Conservation (phyloP, 768 basidiomycete genomes). For the Leucogyrophana mollusca region DNA sequence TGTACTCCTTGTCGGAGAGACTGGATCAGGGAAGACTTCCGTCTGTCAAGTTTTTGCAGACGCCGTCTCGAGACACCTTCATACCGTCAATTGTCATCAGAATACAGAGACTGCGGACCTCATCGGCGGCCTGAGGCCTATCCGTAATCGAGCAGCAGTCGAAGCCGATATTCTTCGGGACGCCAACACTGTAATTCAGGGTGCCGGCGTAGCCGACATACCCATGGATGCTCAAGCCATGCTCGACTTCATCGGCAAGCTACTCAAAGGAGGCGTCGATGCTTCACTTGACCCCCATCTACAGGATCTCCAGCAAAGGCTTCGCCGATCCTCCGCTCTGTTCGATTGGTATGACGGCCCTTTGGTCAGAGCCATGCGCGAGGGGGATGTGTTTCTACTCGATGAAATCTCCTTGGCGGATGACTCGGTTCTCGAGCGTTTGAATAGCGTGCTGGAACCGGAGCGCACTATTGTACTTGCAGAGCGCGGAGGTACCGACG, state of each 20-base stretch:
- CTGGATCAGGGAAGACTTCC: constrained; percentile 96
- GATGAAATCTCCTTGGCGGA: constrained; percentile 98
- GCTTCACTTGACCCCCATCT: constrained; percentile 31
- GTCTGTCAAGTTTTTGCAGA: constrained; percentile 89
- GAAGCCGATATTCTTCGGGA: constrained; percentile 52
- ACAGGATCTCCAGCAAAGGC: constrained; percentile 39
- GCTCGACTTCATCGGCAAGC: constrained; percentile 18
- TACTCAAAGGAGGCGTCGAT: constrained; percentile 20
- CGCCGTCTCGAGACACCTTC: constrained; percentile 55
- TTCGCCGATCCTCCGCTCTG: constrained; percentile 62
- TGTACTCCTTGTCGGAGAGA: constrained; percentile 93
- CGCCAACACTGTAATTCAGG: constrained; percentile 37
- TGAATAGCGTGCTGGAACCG: constrained; percentile 97
- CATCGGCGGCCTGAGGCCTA: constrained; percentile 88
- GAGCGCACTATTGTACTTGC: constrained; percentile 86
- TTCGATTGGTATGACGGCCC: constrained; percentile 99
- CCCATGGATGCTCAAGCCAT: constrained; percentile 25
- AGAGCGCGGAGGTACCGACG: constrained; percentile 80
- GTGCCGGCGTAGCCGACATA: constrained; percentile 34
- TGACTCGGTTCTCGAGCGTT: constrained; percentile 94
- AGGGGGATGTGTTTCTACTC: constrained; percentile 82
- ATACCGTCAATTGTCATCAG: constrained; percentile 91
- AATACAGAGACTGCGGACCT: constrained; percentile 98
- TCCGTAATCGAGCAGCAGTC: constrained; percentile 66
- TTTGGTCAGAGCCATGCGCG: constrained; percentile 87